Conservation (phyloP, 2,329 filamentous ascomycete species). For the Microcyclospora tardicrescens region DNA sequence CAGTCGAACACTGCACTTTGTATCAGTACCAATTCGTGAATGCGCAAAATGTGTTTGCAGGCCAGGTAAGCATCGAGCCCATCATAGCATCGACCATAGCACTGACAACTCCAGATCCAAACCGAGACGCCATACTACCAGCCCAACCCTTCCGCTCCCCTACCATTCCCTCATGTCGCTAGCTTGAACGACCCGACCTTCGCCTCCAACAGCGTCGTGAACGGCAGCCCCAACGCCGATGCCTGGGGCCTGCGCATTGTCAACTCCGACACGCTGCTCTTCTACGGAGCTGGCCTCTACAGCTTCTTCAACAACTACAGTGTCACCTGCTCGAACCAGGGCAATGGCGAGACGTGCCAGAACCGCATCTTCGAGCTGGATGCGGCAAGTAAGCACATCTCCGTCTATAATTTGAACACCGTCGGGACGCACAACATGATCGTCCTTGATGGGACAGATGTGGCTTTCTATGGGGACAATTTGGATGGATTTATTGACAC, state of each 20-base stretch:
- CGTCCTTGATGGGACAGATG: conserved; percentile 29
- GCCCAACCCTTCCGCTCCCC: conserved; percentile 60
- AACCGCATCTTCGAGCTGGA: conserved; percentile 37
- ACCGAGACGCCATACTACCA: conserved; percentile 82
- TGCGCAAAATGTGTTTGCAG: conserved; percentile 69
- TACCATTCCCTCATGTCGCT: conserved; percentile 50
- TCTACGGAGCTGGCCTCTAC: conserved; percentile 55
- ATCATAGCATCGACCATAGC: background rate
- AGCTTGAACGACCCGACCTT: conserved; percentile 58
- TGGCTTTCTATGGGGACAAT: conserved; percentile 36
- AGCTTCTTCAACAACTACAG: conserved; percentile 55
- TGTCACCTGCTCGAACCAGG: conserved; percentile 26
- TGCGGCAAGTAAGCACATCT: conserved; percentile 24
- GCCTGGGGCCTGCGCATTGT: conserved; percentile 55
- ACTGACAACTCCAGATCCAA: conserved; percentile 44
- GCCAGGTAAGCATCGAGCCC: conserved; percentile 27
- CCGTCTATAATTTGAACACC: conserved; percentile 35
- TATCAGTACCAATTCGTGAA: conserved; percentile 75
- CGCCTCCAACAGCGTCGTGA: conserved; percentile 30
- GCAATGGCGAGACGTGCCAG: conserved; percentile 33
- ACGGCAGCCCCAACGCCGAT: conserved; percentile 27
- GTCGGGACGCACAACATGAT: conserved; percentile 33
- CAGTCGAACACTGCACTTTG: conserved; percentile 44
- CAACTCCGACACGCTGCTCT: conserved; percentile 40
- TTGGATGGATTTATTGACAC: conserved; percentile 32